These are phyloP conservation scores for Candida peoriensis DNA, from an alignment of 805 yeast species.

Conservation along the genomic window DNA sequence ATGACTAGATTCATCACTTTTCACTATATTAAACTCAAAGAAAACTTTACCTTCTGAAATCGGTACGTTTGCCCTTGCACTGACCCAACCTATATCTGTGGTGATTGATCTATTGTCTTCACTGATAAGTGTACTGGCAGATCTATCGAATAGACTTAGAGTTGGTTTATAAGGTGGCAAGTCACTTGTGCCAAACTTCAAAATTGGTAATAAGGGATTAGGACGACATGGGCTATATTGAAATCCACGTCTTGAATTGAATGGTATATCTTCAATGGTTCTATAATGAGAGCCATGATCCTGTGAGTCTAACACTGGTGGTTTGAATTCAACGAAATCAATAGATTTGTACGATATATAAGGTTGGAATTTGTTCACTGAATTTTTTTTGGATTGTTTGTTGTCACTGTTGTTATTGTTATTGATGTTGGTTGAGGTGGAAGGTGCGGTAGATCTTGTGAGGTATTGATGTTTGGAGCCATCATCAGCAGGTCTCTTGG, in stretches of 20 bases:
- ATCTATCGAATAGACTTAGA: slow-evolving; percentile 63
- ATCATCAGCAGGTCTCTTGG: slow-evolving; percentile 5
- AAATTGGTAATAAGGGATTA: slow-evolving; percentile 49
- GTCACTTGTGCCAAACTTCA: slow-evolving; percentile 69
- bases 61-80: slow-evolving; percentile 67
- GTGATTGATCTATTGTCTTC: slow-evolving; percentile 42
- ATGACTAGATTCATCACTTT: slow-evolving; percentile 38
- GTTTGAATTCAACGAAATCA: slow-evolving; percentile 17
- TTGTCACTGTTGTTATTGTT: not conserved
- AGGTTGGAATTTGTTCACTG: slow-evolving; percentile 21
- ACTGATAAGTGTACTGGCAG: slow-evolving; percentile 47
- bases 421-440: not conserved
- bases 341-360: slow-evolving; percentile 17
- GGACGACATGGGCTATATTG: slow-evolving; percentile 78
- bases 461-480: slow-evolving; percentile 1
- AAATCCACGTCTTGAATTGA: slow-evolving; percentile 67
- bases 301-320: slow-evolving; percentile 3
- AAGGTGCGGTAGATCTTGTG: not conserved
- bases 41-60: slow-evolving; percentile 76
- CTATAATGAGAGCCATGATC: slow-evolving; percentile 30
- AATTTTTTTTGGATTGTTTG: not conserved
- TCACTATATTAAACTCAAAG: slow-evolving; percentile 64
- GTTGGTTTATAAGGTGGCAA: slow-evolving; percentile 58
- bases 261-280: slow-evolving; percentile 71
- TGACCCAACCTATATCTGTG: slow-evolving; percentile 73